phyloP scores from a whole-genome alignment of 495 filamentous ascomycete species.

The Bryoglossum gracile region DNA sequence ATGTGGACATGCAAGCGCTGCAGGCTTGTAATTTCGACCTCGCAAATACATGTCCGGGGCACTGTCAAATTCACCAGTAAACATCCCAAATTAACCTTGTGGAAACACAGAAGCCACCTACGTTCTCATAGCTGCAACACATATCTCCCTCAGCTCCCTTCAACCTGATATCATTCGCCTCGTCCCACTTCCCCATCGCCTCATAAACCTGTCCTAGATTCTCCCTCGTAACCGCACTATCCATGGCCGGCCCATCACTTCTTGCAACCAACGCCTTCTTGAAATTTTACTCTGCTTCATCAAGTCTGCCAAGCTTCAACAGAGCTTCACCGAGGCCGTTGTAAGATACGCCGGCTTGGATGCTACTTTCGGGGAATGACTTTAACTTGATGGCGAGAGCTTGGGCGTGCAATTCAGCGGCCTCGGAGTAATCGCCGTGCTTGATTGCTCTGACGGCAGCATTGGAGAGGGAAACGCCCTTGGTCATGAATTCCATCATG shows the following conservation, averaged over 20 bases:
- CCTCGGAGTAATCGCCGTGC: not conserved
- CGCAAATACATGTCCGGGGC: not conserved
- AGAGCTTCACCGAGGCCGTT: not conserved
- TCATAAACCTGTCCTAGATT: not conserved
- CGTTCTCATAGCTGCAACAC: not conserved
- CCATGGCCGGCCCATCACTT: not conserved
- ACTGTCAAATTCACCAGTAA: not conserved
- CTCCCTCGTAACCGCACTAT: not conserved
- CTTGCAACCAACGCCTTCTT: not conserved
- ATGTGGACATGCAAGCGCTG: not conserved
- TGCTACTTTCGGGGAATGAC: not conserved
- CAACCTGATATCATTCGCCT: not conserved
- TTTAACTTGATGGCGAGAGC: not conserved
- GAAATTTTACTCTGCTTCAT: not conserved
- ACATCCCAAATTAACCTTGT: not conserved
- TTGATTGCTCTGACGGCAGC: not conserved
- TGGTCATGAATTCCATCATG: too few relatives aligned
- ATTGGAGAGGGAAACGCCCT: too few relatives aligned
- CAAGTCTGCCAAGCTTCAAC: not conserved
- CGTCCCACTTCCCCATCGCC: not conserved
- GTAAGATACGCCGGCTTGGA: not conserved
- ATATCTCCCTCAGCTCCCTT: not conserved
- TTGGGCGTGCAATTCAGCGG: not conserved
- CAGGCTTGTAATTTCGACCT: not conserved
- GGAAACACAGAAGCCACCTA: too few relatives aligned